A percentile compares a stretch with the other conserved stretches of the same genome.
These are phyloP conservation scores for Epichloe typhina DNA, from an alignment of 2,329 filamentous ascomycete genomes.

Conservation along the genomic window DNA sequence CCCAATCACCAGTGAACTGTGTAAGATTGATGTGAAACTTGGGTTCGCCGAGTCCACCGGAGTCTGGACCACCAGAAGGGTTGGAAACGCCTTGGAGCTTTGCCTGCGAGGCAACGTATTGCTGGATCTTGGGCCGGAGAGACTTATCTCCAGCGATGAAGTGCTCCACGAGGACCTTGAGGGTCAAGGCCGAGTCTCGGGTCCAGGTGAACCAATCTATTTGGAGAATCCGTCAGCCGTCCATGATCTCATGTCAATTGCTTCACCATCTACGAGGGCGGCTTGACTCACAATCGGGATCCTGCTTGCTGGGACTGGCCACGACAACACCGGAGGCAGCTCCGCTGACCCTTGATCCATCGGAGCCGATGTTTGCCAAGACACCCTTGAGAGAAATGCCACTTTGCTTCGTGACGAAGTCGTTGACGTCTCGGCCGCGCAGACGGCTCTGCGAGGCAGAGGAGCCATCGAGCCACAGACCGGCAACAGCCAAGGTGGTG, in stretches of 20 bases:
- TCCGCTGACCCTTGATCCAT: conserved; percentile 33
- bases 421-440: conserved; percentile 13
- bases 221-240: not conserved
- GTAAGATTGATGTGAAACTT: conserved; percentile 55
- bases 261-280: too few relatives aligned
- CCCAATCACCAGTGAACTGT: conserved; percentile 56
- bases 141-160: conserved; percentile 44
- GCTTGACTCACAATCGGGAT: conserved; percentile 37
- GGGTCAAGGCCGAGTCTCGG: conserved; percentile 56
- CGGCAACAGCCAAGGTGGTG: not conserved
- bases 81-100: conserved; percentile 51
- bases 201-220: conserved; percentile 68
- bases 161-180: conserved; percentile 53
- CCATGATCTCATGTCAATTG: not conserved
- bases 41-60: conserved; percentile 50
- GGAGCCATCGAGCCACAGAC: not conserved
- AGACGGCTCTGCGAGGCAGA: not conserved
- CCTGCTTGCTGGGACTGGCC: conserved; percentile 36
- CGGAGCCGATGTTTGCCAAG: conserved; percentile 37
- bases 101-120: conserved; percentile 55
- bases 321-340: conserved; percentile 37
- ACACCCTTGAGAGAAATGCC: conserved; percentile 11
- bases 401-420: conserved; percentile 10
- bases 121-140: conserved; percentile 46
- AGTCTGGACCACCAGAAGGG: conserved; percentile 45